These are phyloP conservation scores for Populus alba DNA, from an alignment of 345 rosid genomes.

Conservation along the genomic window DNA sequence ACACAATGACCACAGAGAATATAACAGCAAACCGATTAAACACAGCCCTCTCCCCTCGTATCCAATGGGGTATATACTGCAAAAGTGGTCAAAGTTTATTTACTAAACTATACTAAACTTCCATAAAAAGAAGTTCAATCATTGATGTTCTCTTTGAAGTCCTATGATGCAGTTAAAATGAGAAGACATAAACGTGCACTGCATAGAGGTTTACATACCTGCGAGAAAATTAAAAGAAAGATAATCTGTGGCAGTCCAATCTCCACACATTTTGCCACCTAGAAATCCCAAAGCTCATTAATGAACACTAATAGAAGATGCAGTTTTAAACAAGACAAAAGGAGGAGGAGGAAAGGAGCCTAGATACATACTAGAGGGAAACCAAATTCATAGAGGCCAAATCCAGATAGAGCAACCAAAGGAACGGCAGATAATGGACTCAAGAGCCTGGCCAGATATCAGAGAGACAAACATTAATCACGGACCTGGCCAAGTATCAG, in stretches of 20 bases:
- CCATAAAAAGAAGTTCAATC: not conserved
- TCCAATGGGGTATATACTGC: constrained; percentile 80
- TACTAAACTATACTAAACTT: not conserved
- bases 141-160: not conserved
- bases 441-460: constrained; percentile 50
- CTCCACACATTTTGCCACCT: constrained; percentile 94
- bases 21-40: constrained; percentile 85
- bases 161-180: not conserved
- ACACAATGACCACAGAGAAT: constrained; percentile 77
- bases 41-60: constrained; percentile 56
- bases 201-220: constrained; percentile 41
- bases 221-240: constrained; percentile 74
- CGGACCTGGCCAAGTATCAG: constrained; percentile 38
- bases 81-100: constrained; percentile 12
- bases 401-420: constrained; percentile 82
- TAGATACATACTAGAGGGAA: constrained; percentile 71
- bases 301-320: not conserved
- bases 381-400: constrained; percentile 89
- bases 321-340: constrained; percentile 1
- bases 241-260: constrained; percentile 85
- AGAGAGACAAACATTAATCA: not conserved
- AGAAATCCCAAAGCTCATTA: constrained; percentile 20
- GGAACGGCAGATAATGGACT: constrained; percentile 94
- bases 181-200: not conserved
- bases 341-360: not conserved